Conservation (phyloP, 768 basidiomycete genomes). For the Pisolithus microcarpus region DNA sequence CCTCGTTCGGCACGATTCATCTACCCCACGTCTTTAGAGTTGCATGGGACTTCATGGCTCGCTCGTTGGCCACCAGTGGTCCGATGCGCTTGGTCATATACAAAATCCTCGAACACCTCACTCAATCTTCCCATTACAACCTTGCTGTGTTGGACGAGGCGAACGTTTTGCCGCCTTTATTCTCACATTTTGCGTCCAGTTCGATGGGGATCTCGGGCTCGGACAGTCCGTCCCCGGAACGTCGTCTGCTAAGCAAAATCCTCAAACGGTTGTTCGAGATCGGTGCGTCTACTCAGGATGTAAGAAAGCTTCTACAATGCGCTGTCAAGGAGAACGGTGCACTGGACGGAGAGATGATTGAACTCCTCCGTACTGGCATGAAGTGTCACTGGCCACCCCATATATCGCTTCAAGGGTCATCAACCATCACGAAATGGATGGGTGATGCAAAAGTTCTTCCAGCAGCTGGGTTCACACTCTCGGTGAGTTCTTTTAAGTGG, state of each 20-base stretch:
- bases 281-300: conserved; percentile 60
- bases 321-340: conserved; percentile 42
- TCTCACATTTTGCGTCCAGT: conserved; percentile 27
- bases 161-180: conserved; percentile 45
- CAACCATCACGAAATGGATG: conserved; percentile 44
- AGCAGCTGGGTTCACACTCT: conserved; percentile 60
- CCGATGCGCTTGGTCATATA: conserved; percentile 47
- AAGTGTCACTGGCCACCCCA: conserved; percentile 76
- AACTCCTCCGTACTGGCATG: conserved; percentile 63
- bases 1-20: conserved; percentile 42
- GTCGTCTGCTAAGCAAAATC: conserved; percentile 52
- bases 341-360: conserved; percentile 59
- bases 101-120: conserved; percentile 58
- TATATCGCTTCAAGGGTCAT: conserved; percentile 56
- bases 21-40: conserved; percentile 57
- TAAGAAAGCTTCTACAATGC: conserved; percentile 55
- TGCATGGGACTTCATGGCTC: conserved; percentile 45
- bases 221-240: conserved; percentile 30
- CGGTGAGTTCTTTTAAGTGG: conserved; percentile 36
- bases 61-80: conserved; percentile 27
- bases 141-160: conserved; percentile 57
- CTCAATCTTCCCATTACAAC: conserved; percentile 58
- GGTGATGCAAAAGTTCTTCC: conserved; percentile 49
- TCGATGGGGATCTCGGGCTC: conserved; percentile 10
- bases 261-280: conserved; percentile 67